Evolutionary conservation across 345 rosid species (phyloP), one percentile per base, ranked within the genome.

Genomic region (Eucalyptus erythrocorys): DNA sequence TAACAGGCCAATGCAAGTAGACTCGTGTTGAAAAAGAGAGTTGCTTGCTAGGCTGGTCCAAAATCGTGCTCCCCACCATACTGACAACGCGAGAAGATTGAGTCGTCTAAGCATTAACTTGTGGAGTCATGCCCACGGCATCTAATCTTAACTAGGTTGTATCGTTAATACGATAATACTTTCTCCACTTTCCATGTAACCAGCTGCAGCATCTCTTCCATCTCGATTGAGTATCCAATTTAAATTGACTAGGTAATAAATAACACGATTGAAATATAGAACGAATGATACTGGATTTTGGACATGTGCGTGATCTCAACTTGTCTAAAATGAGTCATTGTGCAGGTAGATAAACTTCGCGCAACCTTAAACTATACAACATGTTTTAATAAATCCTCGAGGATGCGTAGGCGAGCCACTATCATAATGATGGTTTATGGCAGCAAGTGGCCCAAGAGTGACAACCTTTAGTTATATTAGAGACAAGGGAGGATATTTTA

Each of bases 351-450:
- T 71, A 71, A 68, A 40, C 2, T 5, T 17, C 2, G 4, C 1
- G 4, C 43, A 71, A 71, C 4, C 42, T 32, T 34, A 68, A 34
- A 68, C 24, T 34, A 34, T 68, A 68, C 24, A 2, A 17, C 43
- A 17, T 9, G 80, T 68, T 66, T 66, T n/a, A 68, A 34, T 12
- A 68, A 34, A 68, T 15, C 22, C 24, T 68, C 24, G 2, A 68
- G 4, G 7, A 68, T 9, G 13, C 3, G 4, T 68, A 34, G 24
- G 42, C 5, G 3, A 68, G 43, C 2, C 0, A 0, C 22, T 5
- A 14, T 68, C 43, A 9, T 9, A 68, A 32, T 17, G 80, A 68
- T 0, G 1, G 4, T 32, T 34, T 8, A 3, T 1, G 4, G 7
- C 0, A 2, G 24, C 7, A 5, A 4, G 80, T 68, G 42, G 22